Base-by-base conservation (phyloP, 129 eudicot genomes). In the Erigeron canadensis region DNA sequence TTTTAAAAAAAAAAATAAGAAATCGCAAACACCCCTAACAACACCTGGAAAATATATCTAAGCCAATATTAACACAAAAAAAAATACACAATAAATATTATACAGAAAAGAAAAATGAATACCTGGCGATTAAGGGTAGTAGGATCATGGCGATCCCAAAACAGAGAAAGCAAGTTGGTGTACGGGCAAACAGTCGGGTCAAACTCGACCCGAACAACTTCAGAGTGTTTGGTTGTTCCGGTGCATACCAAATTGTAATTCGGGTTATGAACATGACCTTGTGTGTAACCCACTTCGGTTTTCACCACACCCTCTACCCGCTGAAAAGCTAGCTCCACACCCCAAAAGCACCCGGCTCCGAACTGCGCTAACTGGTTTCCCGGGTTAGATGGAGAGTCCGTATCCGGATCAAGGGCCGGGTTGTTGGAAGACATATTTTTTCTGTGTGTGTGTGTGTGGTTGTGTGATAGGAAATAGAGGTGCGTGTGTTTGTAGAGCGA, bases 71-170 rank as follows among this genome's bases (percentile, higher is more conserved):
- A 28, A 28, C 34, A n/a, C n/a, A n/a, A n/a, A n/a, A n/a, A n/a
- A n/a, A n/a, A n/a, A n/a, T n/a, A n/a, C n/a, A n/a, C n/a, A n/a
- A n/a, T n/a, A n/a, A n/a, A n/a, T n/a, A n/a, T n/a, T n/a, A n/a
- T n/a, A n/a, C n/a, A n/a, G n/a, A n/a, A n/a, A n/a, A n/a, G n/a
- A n/a, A n/a, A n/a, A n/a, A n/a, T 28, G 34, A 6, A 63, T 76
- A 94, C 98, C 92, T 94, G 98, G 63, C 98, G 98, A 76, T 89
- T 94, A 79, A 87, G 89, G 47, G 91, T 78, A 0, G 98, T 94
- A 15, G 98, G 98, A 72, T 94, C 90, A 86, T 89, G 98, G 23
- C 95, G 86, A 9, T 87, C 77, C 97, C 97, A 94, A 69, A 94
- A 94, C 11, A 94, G 87, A 17, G 84, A 66, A 23, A 94, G 87